Evolutionary conservation across 2,329 filamentous ascomycete genomes (phyloP), one percentile per base, ranked within the genome.

Genomic region (Colletotrichum plurivorum): DNA sequence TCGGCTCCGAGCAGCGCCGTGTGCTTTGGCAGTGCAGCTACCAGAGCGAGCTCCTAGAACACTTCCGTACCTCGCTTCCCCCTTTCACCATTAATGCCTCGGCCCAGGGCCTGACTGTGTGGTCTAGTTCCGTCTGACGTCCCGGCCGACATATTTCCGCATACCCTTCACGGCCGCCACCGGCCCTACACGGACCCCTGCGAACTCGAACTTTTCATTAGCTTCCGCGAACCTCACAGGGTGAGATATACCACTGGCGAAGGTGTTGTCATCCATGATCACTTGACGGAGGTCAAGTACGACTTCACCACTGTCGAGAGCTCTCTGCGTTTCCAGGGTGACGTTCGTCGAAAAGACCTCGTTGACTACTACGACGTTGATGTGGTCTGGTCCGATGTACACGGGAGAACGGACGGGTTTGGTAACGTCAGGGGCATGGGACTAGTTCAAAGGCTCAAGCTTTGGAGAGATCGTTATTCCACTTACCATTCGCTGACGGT

Each of bases 11-110:
- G 67, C 81, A 82, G 39, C 84, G 84, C 57, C 83, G 84, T 48
- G 78, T 87, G n/a, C 75, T 84, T 46, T 87, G 85, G 85, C 84
- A 85, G 72, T 85, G 85, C 70, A 86, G 84, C 72, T 87, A 87
- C 73, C 81, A 84, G 72, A 82, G 83, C 74, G 85, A 87, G 76
- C 77, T 83, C 27, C 79, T 87, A 39, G 85, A 87, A 72, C 85
- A 87, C 72, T 86, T 82, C 70, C 76, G 85, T 87, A 79, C 70
- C 82, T 78, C 57, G 46, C 27, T 45, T 54, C 25, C 22, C 48
- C 27, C 12, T n/a, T 12, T 18, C 6, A 16, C 36, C 25, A 18
- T 15, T 22, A 15, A 8, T 49, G 45, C 49, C 25, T 16, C 8
- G 25, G 46, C 18, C 45, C 22, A n/a, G 12, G 61, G n/a, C 63